phyloP scores from a whole-genome alignment of 2,329 filamentous ascomycete species.

The Neocatenulostroma microsporum region DNA sequence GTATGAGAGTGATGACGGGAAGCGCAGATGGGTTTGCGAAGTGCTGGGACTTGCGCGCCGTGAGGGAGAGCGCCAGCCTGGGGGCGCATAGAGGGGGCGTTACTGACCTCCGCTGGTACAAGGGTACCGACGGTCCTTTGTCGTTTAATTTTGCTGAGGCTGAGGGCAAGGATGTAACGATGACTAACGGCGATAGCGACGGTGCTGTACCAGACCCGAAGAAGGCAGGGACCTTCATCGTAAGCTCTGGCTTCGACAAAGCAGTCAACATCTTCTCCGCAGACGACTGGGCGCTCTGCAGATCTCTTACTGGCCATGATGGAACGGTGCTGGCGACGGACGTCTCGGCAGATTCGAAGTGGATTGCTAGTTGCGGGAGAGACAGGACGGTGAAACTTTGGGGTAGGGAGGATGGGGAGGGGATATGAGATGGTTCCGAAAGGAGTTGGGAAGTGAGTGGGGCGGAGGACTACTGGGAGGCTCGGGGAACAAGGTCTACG shows the following conservation, averaged over 20 bases:
- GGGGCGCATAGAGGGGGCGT: constrained; percentile 89
- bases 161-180: constrained; percentile 11
- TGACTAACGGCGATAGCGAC: constrained; percentile 15
- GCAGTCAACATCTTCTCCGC: constrained; percentile 94
- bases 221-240: constrained; percentile 84
- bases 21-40: constrained; percentile 94
- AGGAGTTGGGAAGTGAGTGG: no score
- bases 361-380: constrained; percentile 91
- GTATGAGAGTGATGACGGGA: constrained; percentile 84
- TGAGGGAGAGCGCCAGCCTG: constrained; percentile 72
- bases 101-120: constrained; percentile 89
- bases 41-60: constrained; percentile 93
- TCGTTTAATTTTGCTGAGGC: constrained; percentile 53
- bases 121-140: constrained; percentile 69
- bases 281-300: constrained; percentile 88
- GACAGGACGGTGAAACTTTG: constrained; percentile 95
- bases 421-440: no score
- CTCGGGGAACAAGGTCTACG: no score
- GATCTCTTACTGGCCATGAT: constrained; percentile 81
- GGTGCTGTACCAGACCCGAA: constrained; percentile 47
- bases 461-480: no score
- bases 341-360: constrained; percentile 74
- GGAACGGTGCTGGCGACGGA: constrained; percentile 89
- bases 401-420: constrained; percentile 70
- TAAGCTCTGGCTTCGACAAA: constrained; percentile 85